Evolutionary conservation across 2,329 filamentous ascomycete genomes (phyloP), one percentile per base, ranked within the genome.

Genomic region (Aspergillus glaucus): DNA sequence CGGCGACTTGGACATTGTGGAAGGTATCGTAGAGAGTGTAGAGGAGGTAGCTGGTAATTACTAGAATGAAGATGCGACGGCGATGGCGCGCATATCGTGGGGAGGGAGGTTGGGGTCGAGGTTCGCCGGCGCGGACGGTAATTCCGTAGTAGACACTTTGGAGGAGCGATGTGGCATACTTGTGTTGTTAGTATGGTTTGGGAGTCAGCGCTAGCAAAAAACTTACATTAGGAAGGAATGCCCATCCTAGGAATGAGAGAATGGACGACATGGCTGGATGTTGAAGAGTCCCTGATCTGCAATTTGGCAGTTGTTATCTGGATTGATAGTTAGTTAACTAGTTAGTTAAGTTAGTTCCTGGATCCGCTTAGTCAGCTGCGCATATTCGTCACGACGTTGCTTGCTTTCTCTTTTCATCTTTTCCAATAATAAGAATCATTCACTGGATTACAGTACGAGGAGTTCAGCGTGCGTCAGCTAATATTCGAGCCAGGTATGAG

Each of bases 21-120:
- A 95, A 88, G 61, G 89, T 86, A 72, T 97, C 92, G 73, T 91
- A 93, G 61, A 97, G 82, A 43, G 90, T 95, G 76, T 95, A 96
- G 55, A 86, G 72, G 34, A 97, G 87, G 73, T 97, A 98, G 52
- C 81, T 73, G 44, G 85, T 76, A 45, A 97, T 85, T 61, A 97
- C 88, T 58, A 85, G 75, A 63, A 92, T 85, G 66, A 93, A 84
- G 65, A 96, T 92, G 59, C 83, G 81, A 50, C 87, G 86, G 51
- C 89, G 85, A 73, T 97, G 88, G 49, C 79, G 77, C 54, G 79
- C 76, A 66, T 81, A 88, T 56, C 83, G 83, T 2, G 82, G 77
- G 76, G 67, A 87, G 81, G 32, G 86, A 81, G 57, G 72, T 50
- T 72, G 80, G 1, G 86, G 92, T 51, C 86, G 87, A 12, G 87